Evolutionary conservation across 2,329 filamentous ascomycete genomes (phyloP).

Genomic region (Diaporthe sp.): DNA sequence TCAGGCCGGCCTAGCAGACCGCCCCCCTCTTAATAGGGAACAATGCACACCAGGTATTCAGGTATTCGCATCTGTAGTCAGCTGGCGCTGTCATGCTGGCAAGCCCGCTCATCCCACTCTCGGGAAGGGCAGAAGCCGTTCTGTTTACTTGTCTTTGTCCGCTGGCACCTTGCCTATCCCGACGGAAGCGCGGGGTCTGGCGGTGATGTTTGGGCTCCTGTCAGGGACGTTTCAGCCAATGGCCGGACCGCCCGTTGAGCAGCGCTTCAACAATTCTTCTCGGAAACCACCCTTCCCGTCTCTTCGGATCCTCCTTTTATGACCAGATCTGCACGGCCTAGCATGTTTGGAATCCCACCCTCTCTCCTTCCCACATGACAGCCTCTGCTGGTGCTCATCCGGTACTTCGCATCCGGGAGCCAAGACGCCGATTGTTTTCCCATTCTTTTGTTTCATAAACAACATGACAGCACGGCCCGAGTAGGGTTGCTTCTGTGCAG

Average conservation of each 20-base stretch:
- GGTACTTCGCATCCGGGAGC: constrained; percentile 2
- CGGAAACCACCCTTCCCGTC: constrained; percentile 33
- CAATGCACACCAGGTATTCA: background rate
- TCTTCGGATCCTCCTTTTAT: constrained; percentile 15
- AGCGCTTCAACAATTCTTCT: constrained; percentile 27
- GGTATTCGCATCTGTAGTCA: background rate
- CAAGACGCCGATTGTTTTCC: constrained; percentile 24
- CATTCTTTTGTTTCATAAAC: constrained; percentile 21
- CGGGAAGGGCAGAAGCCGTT: constrained; percentile 27
- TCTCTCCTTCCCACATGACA: constrained; percentile 1
- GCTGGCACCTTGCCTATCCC: constrained; percentile 7
- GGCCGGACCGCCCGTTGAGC: constrained; percentile 23
- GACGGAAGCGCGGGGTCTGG: background rate
- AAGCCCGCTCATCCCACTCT: background rate
- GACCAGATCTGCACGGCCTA: constrained; percentile 30
- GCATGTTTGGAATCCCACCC: constrained; percentile 23
- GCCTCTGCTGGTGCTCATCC: constrained; percentile 14
- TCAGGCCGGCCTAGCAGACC: constrained; percentile 25
- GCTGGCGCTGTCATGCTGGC: constrained; percentile 11
- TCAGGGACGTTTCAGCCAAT: constrained; percentile 38
- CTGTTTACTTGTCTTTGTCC: background rate
- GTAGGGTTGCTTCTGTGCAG: constrained; percentile 19
- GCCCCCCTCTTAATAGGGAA: background rate
- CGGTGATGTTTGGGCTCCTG: constrained; percentile 27
- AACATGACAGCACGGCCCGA: constrained; percentile 24